Base-by-base conservation (phyloP, 345 rosid species). In the Crucihimalaya himalaica region DNA sequence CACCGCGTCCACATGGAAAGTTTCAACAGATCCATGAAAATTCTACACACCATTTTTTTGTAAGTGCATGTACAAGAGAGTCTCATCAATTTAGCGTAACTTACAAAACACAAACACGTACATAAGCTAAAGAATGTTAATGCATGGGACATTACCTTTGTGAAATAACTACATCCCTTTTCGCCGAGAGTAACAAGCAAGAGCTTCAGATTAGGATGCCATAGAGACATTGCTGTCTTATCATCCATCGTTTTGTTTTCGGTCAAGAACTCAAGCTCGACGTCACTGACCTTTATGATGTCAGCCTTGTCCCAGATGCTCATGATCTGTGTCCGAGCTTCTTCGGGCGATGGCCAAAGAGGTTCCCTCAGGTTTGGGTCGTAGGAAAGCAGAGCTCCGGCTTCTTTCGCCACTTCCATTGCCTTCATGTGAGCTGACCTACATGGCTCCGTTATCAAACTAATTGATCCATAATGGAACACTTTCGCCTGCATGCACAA, bases 11-110 rank as follows among this genome's bases (percentile, higher is more conserved):
- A 92, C 99, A 75, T 85, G 88, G 77, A 86, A 95, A 16, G 83
- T 84, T 15, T 84, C 88, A 74, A 92, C 98, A 6, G 84, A 4
- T 74, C 99, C 98, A 52, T 74, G 87, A 86, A 92, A 95, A 40
- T 78, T 57, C 98, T 95, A 79, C 40, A 68, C 25, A 35, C n/a
- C 0, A 32, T 20, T 21, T 6, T 25, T 15, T 14, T n/a, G n/a
- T n/a, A n/a, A n/a, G 10, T n/a, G 1, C 23, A 16, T 35, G 23
- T 21, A 29, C 27, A 70, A 25, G 34, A 37, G 28, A 51, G 18
- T 5, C 29, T 11, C 45, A 46, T 11, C 45, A 46, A 5, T 29
- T 29, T 70, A 67, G 27, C 16, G 32, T 32, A 37, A 45, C 7
- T 63, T 18, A 47, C 27, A 48, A 42, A 42, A 42, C 46, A 42